Conservation (phyloP, 306 rosid genomes). For the Amphicarpaea edgeworthii region DNA sequence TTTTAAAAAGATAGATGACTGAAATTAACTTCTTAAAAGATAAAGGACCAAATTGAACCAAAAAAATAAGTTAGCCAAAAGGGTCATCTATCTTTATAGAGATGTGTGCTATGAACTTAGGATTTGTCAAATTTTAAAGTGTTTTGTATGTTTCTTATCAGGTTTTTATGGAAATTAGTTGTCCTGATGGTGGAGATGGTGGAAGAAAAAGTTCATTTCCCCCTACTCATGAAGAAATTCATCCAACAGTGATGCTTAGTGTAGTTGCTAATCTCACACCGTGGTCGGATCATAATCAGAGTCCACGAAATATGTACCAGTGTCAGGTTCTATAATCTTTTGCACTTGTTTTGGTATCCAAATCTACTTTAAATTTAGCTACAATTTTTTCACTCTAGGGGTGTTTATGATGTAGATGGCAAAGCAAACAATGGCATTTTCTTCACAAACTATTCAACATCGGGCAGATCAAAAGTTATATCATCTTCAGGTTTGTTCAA, state of each 20-base stretch:
- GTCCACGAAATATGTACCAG: conserved; percentile 99
- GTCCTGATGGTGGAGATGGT: conserved; percentile 97
- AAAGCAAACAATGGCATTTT: conserved; percentile 97
- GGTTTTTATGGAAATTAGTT: conserved; percentile 94
- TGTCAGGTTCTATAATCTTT: conserved; percentile 73
- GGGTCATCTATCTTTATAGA: conserved; percentile 3
- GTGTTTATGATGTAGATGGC: conserved; percentile 75
- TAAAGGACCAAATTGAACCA: too few relatives aligned
- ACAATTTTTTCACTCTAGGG: conserved; percentile 27
- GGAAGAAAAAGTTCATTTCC: conserved; percentile 82
- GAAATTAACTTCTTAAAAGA: too few relatives aligned
- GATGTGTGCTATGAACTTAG: background rate
- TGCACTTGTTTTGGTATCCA: conserved; percentile 5
- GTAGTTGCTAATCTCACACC: conserved; percentile 96
- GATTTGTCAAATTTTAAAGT: conserved; percentile 11
- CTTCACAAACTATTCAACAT: conserved; percentile 76
- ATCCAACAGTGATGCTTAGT: conserved; percentile 97
- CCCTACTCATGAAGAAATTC: conserved; percentile 97
- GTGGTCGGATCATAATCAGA: conserved; percentile 99
- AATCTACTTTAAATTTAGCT: conserved; percentile 11
- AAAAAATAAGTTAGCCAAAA: too few relatives aligned
- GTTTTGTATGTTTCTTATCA: conserved; percentile 38
- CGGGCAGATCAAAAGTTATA: conserved; percentile 97
- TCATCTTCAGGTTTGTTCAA: conserved; percentile 84
- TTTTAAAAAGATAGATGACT: too few relatives aligned